Evolutionary conservation across 306 rosid species (phyloP), one percentile per base, ranked within the genome.

Genomic region (Quercus alba): DNA sequence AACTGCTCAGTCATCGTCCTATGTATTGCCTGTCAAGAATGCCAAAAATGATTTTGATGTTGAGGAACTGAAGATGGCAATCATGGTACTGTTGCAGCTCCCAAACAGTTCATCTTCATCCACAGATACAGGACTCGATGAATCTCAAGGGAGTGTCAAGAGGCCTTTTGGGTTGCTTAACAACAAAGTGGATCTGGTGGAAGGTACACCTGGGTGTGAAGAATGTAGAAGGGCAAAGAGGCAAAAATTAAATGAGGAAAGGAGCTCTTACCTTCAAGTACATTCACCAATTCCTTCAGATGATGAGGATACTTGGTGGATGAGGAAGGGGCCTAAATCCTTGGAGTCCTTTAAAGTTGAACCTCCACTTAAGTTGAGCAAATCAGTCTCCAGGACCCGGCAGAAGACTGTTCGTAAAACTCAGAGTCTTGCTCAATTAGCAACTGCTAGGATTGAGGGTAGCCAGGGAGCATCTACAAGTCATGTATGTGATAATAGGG

Each of bases 391-490:
- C 26, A 93, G 86, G 91, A 90, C 77, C 80, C 85, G 96, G 83
- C 93, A 83, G 77, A 93, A 93, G 86, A 75, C 54, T 46, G 94
- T 87, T 70, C 99, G 91, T 5, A 95, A 90, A 83, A 95, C 91
- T 80, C 91, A 84, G 41, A 93, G 96, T 88, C 96, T 95, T 71
- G 92, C 98, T 72, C 97, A 95, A 76, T 77, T 95, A 85, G 93
- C 90, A 80, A 90, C 95, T 79, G 85, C 97, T 82, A 91, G 99
- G 85, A 93, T 93, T 79, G 99, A 95, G 82, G 96, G 97, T 75
- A 93, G 99, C 85, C 97, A 90, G 85, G 99, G 99, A 83, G 98
- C 99, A 61, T 95, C 99, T 31, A 91, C 97, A 9, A 93, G 99
- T 85, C 99, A 95, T 82, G 88, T 91, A 64, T 95, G 98, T 90